A percentile compares a stretch with the other conserved stretches of the same genome.
phyloP scores from a whole-genome alignment of 176 grass and related monocot genomes.

The Phragmites australis region DNA sequence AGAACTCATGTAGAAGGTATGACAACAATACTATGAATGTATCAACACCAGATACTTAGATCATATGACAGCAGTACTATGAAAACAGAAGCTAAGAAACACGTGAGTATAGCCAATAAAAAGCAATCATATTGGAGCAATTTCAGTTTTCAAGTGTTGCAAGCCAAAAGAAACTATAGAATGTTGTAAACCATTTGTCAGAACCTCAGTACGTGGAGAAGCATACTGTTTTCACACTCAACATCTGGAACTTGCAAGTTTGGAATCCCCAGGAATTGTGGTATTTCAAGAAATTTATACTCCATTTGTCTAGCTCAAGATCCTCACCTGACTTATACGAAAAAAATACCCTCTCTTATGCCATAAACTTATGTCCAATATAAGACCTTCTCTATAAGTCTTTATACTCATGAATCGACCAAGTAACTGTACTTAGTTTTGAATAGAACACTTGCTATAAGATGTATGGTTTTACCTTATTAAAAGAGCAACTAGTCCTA shows the following conservation, averaged over 20 bases:
- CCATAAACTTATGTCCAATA: not conserved
- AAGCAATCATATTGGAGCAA: too few relatives aligned
- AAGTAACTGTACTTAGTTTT: not conserved
- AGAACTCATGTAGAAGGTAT: too few relatives aligned
- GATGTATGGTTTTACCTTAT: not conserved
- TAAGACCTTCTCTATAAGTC: not conserved
- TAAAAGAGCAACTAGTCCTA: not conserved
- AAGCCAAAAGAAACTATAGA: too few relatives aligned
- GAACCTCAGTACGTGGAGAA: too few relatives aligned
- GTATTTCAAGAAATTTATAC: not conserved
- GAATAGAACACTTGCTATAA: not conserved
- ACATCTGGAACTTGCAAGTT: not conserved
- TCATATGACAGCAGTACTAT: too few relatives aligned
- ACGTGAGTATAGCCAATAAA: too few relatives aligned
- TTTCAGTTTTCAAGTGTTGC: too few relatives aligned
- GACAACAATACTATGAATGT: too few relatives aligned
- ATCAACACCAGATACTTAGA: too few relatives aligned
- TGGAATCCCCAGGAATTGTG: not conserved
- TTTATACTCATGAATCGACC: not conserved
- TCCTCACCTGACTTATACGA: not conserved
- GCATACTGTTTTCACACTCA: not conserved
- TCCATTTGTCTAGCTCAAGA: not conserved
- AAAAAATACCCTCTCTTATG: not conserved
- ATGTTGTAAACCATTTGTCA: too few relatives aligned
- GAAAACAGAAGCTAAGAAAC: too few relatives aligned